Conservation (phyloP, 225 moss, liverwort and hornwort species). For the Sphagnum contortum region DNA sequence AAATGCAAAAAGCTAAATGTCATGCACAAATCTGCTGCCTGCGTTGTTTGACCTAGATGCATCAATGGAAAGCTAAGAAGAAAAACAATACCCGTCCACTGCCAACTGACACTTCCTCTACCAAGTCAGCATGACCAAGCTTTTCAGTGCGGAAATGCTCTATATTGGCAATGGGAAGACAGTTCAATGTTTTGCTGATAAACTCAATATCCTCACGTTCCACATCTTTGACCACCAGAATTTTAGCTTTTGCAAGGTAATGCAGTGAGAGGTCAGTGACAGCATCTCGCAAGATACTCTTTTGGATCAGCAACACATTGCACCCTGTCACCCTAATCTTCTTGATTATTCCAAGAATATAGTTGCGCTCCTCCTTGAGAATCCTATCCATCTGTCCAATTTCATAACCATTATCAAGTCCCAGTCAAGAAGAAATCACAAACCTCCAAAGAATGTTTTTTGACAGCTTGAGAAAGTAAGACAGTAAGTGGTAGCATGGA, state of each 20-base stretch:
- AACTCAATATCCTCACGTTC: conserved; percentile 96
- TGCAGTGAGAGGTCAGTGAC: conserved; percentile 95
- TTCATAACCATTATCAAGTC: not conserved
- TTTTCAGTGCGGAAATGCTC: conserved; percentile 93
- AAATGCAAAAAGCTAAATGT: not conserved
- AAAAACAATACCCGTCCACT: conserved; percentile 49
- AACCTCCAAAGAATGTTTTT: too few relatives aligned
- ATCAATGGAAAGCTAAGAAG: too few relatives aligned
- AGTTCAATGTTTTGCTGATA: conserved; percentile 88
- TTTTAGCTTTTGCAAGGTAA: conserved; percentile 93
- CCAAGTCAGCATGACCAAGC: conserved; percentile 82
- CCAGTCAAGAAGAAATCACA: not conserved
- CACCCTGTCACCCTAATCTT: conserved; percentile 93
- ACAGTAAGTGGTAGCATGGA: too few relatives aligned
- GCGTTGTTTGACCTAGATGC: not conserved
- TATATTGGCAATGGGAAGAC: conserved; percentile 88
- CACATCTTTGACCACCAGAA: conserved; percentile 90
- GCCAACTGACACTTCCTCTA: conserved; percentile 84
- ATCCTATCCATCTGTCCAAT: conserved; percentile 84
- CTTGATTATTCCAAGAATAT: conserved; percentile 95
- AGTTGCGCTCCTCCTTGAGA: conserved; percentile 94
- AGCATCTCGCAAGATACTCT: conserved; percentile 96
- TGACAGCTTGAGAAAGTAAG: too few relatives aligned
- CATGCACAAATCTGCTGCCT: not conserved
- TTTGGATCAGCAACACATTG: conserved; percentile 81